These are phyloP conservation scores for Mycena rosella DNA, from an alignment of 768 basidiomycete species.

Conservation along the genomic window DNA sequence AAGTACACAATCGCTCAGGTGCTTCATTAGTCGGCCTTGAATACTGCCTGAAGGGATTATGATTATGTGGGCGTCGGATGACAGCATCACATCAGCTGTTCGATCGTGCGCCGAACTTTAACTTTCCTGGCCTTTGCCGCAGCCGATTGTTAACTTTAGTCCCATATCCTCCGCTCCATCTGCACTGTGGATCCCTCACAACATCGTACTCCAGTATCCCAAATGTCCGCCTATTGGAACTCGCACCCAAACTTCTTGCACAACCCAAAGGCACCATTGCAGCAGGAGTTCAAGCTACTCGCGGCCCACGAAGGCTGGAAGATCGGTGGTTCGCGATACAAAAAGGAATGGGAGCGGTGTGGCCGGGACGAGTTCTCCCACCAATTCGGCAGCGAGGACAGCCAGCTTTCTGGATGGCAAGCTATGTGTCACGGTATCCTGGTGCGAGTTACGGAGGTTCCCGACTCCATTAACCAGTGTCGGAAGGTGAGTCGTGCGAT, in stretches of 20 bases:
- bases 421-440: slow-evolving; percentile 31
- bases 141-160: background rate
- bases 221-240: slow-evolving; percentile 29
- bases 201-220: background rate
- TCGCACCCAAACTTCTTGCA: slow-evolving; percentile 28
- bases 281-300: slow-evolving; percentile 30
- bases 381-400: slow-evolving; percentile 28
- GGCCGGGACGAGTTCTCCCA: slow-evolving; percentile 25
- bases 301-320: slow-evolving; percentile 29
- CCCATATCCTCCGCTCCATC: background rate
- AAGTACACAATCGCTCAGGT: no score
- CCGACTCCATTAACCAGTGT: slow-evolving; percentile 30
- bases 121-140: background rate
- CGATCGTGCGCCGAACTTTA: background rate
- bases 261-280: slow-evolving; percentile 23
- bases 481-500: slow-evolving; percentile 25
- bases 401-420: slow-evolving; percentile 33
- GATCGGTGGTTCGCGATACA: slow-evolving; percentile 1
- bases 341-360: slow-evolving; percentile 28
- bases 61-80: no score
- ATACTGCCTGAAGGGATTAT: no score
- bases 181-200: background rate
- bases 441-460: slow-evolving; percentile 16
- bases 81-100: background rate
- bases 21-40: no score